Evolutionary conservation across 31 red algal genomes (phyloP).

Genomic region (Bonnemaisonia californica): DNA sequence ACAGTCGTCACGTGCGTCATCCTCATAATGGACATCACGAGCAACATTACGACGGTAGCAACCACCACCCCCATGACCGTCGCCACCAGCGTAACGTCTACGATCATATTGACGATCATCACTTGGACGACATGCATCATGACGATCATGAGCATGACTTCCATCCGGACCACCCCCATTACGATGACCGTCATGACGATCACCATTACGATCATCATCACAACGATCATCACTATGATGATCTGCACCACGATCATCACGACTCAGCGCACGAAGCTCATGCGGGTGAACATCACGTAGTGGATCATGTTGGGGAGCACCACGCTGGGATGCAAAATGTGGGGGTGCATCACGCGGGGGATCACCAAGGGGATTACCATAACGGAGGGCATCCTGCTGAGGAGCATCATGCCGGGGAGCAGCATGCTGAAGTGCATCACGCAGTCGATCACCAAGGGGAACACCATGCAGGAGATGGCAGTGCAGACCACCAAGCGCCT

Average conservation of each 20-base stretch:
- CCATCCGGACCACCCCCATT: constrained; percentile 29
- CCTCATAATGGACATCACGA: background rate
- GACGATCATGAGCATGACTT: constrained; percentile 19
- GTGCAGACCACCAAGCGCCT: no score
- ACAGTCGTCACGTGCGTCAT: constrained; percentile 9
- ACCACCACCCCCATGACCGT: constrained; percentile 17
- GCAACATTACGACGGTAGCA: background rate
- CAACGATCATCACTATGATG: constrained; percentile 16
- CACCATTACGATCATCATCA: constrained; percentile 19
- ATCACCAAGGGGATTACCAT: no score
- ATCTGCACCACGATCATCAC: constrained; percentile 16
- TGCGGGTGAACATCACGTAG: constrained; percentile 16
- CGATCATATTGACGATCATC: constrained; percentile 35
- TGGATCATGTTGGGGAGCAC: constrained; percentile 21
- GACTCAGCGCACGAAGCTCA: constrained; percentile 17
- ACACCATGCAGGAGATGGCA: no score
- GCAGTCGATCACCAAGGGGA: background rate
- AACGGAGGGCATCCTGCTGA: constrained; percentile 14
- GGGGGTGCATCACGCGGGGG: background rate
- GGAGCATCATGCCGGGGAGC: constrained; percentile 19
- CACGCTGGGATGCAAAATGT: background rate
- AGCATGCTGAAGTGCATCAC: background rate
- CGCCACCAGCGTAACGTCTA: constrained; percentile 28
- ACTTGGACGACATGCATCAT: constrained; percentile 25
- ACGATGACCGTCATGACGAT: constrained; percentile 36